Evolutionary conservation across 2,329 filamentous ascomycete genomes (phyloP).

Genomic region (Lachnellula arida): DNA sequence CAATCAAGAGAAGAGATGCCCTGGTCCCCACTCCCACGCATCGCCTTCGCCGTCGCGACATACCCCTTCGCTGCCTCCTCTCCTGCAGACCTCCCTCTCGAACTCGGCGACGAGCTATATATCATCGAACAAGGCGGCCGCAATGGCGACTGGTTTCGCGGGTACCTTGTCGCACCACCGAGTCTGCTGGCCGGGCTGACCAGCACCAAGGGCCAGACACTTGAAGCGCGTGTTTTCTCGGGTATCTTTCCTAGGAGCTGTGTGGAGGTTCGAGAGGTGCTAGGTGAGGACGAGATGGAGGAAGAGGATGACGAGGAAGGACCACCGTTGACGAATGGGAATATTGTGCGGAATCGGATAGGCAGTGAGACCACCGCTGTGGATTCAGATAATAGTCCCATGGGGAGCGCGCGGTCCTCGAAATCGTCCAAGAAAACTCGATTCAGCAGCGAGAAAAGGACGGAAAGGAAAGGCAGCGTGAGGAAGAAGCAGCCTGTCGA

Average conservation of each 20-base stretch:
- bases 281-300: slow-evolving; percentile 65
- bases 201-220: slow-evolving; percentile 82
- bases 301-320: slow-evolving; percentile 27
- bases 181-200: slow-evolving; percentile 89
- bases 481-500: slow-evolving; percentile 22
- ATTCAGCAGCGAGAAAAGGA: slow-evolving; percentile 4
- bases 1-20: slow-evolving; percentile 56
- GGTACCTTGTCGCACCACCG: slow-evolving; percentile 91
- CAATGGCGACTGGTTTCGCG: slow-evolving; percentile 87
- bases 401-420: slow-evolving; percentile 14
- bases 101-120: slow-evolving; percentile 97
- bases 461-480: slow-evolving; percentile 12
- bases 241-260: slow-evolving; percentile 95
- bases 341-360: not conserved
- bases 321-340: slow-evolving; percentile 11
- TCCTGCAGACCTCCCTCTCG: slow-evolving; percentile 87
- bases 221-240: slow-evolving; percentile 96
- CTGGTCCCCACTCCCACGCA: slow-evolving; percentile 94
- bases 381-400: slow-evolving; percentile 12
- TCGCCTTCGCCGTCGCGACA: slow-evolving; percentile 95
- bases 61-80: slow-evolving; percentile 87
- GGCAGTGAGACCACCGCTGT: slow-evolving; percentile 13
- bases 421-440: slow-evolving; percentile 9
- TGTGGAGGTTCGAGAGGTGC: slow-evolving; percentile 88
- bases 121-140: slow-evolving; percentile 91